Percentiles rank a stretch among this genome's conserved stretches.
Evolutionary conservation across 2,329 filamentous ascomycete species (phyloP).

Genomic region (Stachybotrys echinatus): DNA sequence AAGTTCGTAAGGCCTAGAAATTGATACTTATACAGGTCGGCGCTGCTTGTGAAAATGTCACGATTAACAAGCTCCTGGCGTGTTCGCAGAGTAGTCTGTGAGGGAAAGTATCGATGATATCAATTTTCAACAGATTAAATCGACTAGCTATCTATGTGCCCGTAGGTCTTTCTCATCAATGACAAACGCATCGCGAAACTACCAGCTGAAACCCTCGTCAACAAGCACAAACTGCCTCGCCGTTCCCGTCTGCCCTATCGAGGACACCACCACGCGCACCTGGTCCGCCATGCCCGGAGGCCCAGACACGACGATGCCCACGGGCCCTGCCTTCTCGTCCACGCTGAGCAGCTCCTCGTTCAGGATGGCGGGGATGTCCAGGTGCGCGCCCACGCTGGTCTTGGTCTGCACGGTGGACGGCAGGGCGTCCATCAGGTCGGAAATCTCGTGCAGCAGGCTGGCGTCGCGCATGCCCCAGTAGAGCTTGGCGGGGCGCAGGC

Average conservation of each 20-base stretch:
- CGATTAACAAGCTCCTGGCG: too few species aligned
- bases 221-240: conserved; percentile 15
- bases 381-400: conserved; percentile 13
- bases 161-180: background rate
- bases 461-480: conserved; percentile 18
- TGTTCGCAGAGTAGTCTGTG: too few species aligned
- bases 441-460: conserved; percentile 10
- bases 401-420: conserved; percentile 12
- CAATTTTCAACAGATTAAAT: too few species aligned
- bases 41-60: too few species aligned
- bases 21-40: too few species aligned
- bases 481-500: conserved; percentile 9
- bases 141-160: too few species aligned
- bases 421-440: conserved; percentile 8
- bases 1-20: too few species aligned
- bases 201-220: conserved; percentile 21
- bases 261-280: conserved; percentile 15
- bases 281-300: conserved; percentile 22
- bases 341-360: conserved; percentile 9
- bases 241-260: conserved; percentile 11
- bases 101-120: too few species aligned
- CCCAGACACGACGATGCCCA: conserved; percentile 22
- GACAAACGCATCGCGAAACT: too few species aligned
- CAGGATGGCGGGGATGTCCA: conserved; percentile 16
- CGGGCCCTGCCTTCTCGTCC: conserved; percentile 9